A percentile compares a stretch with the other conserved stretches of the same genome.
Evolutionary conservation across 2,329 filamentous ascomycete genomes (phyloP).

Genomic region (Lachnellula hyalina): DNA sequence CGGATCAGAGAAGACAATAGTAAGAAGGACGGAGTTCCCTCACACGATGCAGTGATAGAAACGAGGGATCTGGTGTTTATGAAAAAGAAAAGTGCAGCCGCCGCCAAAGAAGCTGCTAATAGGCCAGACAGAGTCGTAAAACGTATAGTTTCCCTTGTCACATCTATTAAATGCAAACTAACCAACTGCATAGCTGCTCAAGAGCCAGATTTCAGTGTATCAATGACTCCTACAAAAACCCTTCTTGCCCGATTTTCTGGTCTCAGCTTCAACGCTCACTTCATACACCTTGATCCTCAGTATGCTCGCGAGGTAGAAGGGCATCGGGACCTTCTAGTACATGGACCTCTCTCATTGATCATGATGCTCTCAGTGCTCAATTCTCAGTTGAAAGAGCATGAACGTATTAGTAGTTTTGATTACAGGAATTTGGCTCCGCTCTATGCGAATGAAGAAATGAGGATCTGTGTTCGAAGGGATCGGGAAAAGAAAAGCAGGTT

Average conservation of each 20-base stretch:
- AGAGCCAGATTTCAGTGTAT: slow-evolving; percentile 48
- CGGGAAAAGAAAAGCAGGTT: slow-evolving; percentile 38
- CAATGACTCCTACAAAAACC: slow-evolving; percentile 58
- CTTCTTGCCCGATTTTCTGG: slow-evolving; percentile 89
- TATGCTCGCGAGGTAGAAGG: slow-evolving; percentile 70
- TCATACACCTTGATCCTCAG: slow-evolving; percentile 74
- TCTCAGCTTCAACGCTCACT: slow-evolving; percentile 86
- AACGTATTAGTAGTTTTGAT: slow-evolving; percentile 51
- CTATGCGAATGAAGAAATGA: slow-evolving; percentile 67
- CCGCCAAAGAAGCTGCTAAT: slow-evolving; percentile 13
- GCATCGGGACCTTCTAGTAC: slow-evolving; percentile 70
- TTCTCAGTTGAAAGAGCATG: slow-evolving; percentile 37
- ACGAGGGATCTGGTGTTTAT: slow-evolving; percentile 60
- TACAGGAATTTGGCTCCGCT: slow-evolving; percentile 82
- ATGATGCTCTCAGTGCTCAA: slow-evolving; percentile 67
- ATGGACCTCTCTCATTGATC: slow-evolving; percentile 76
- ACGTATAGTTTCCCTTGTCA: slow-evolving; percentile 17
- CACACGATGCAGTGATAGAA: slow-evolving; percentile 43
- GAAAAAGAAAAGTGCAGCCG: slow-evolving; percentile 34
- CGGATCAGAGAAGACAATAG: slow-evolving; percentile 26
- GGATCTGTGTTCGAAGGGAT: slow-evolving; percentile 57
- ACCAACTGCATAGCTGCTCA: slow-evolving; percentile 15
- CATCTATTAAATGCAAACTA: neutral
- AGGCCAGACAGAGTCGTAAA: slow-evolving; percentile 20
- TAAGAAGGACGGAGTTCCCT: slow-evolving; percentile 6